These are phyloP conservation scores for Cymbopogon citratus DNA, from an alignment of 176 grass and related monocot species.

Conservation along the genomic window DNA sequence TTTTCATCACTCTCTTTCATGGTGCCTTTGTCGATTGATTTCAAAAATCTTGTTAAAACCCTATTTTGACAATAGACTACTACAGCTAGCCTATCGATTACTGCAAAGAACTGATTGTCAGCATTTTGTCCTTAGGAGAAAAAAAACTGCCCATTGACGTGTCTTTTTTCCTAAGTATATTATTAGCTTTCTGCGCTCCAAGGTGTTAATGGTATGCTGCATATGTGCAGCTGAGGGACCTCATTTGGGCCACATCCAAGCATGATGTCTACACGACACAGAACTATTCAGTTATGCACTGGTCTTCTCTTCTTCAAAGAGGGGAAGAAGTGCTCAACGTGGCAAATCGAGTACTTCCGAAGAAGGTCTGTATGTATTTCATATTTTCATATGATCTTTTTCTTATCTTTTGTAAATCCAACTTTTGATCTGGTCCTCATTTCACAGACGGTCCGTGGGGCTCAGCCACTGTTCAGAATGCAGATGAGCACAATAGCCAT, in stretches of 20 bases:
- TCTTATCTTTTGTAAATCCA: background rate
- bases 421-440: background rate
- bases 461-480: constrained; percentile 51
- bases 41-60: background rate
- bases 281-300: constrained; percentile 73
- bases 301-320: constrained; percentile 59
- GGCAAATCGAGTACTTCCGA: constrained; percentile 33
- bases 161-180: no score
- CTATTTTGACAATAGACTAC: background rate
- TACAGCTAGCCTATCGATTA: background rate
- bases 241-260: constrained; percentile 82
- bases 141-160: background rate
- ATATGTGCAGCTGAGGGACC: constrained; percentile 68
- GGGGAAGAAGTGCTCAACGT: constrained; percentile 55
- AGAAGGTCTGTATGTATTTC: constrained; percentile 35
- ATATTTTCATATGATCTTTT: background rate
- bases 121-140: background rate
- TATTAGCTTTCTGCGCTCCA: background rate
- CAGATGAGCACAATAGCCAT: constrained; percentile 61
- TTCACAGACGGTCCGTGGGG: constrained; percentile 32
- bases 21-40: background rate
- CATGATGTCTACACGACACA: constrained; percentile 79
- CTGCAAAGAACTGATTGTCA: background rate
- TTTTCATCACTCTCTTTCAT: background rate
- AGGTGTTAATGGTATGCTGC: constrained; percentile 18